Conservation (phyloP, 2,329 filamentous ascomycete genomes). For the Beauveria rudraprayagi region DNA sequence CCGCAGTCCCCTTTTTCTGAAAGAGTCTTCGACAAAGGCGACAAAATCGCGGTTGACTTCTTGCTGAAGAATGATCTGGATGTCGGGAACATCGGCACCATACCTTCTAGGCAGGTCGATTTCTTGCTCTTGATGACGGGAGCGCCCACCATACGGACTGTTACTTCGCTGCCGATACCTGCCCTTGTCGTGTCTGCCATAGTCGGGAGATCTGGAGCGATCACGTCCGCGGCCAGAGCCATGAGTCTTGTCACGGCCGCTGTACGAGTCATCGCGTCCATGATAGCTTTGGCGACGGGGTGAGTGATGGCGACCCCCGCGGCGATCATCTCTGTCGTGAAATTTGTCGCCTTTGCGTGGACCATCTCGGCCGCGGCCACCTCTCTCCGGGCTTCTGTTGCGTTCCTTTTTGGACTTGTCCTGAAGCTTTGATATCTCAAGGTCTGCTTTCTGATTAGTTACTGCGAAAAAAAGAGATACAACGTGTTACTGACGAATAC, state of each 20-base stretch:
- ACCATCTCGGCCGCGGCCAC: slow-evolving; percentile 33
- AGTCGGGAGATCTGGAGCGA: slow-evolving; percentile 60
- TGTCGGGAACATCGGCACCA: slow-evolving; percentile 72
- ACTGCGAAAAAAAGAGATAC: not conserved
- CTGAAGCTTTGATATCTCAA: slow-evolving; percentile 84
- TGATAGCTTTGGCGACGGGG: slow-evolving; percentile 49
- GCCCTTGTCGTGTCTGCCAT: slow-evolving; percentile 35
- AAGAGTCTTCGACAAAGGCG: slow-evolving; percentile 69
- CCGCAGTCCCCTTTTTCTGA: slow-evolving; percentile 62
- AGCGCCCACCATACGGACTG: slow-evolving; percentile 47
- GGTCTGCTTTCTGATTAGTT: slow-evolving; percentile 47
- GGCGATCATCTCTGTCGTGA: slow-evolving; percentile 53
- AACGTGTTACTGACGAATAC: slow-evolving; percentile 67
- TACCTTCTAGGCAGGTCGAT: slow-evolving; percentile 67
- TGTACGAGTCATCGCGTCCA: slow-evolving; percentile 55
- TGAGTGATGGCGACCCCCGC: slow-evolving; percentile 52
- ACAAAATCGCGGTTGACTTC: slow-evolving; percentile 75
- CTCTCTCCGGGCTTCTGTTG: slow-evolving; percentile 51
- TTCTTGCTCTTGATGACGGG: slow-evolving; percentile 41
- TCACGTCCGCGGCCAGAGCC: slow-evolving; percentile 41
- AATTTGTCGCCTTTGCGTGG: slow-evolving; percentile 30
- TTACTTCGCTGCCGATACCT: slow-evolving; percentile 62
- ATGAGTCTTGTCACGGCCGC: slow-evolving; percentile 38
- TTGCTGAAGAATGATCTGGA: slow-evolving; percentile 77
- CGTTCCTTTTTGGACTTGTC: slow-evolving; percentile 60